phyloP scores from a whole-genome alignment of 768 basidiomycete genomes.

The Russula ochroleuca region DNA sequence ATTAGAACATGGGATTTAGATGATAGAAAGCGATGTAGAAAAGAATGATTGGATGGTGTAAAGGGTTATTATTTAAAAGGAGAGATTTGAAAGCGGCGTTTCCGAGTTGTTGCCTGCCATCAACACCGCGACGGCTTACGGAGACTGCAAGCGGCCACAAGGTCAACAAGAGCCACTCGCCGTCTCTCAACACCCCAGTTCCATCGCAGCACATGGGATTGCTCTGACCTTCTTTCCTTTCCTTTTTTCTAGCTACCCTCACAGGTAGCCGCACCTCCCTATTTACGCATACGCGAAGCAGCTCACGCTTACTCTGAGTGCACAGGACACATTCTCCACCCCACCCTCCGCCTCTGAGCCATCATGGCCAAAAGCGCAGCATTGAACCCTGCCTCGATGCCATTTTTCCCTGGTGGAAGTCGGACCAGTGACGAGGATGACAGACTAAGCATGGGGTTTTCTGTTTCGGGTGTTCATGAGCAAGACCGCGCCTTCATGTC shows the following conservation, averaged over 20 bases:
- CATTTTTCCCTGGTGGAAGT: conserved; percentile 74
- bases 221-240: conserved; percentile 8
- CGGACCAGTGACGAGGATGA: conserved; percentile 56
- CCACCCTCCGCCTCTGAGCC: conserved; percentile 20
- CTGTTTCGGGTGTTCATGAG: conserved; percentile 44
- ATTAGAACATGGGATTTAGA: not conserved
- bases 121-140: conserved; percentile 26
- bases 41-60: not conserved
- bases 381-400: conserved; percentile 76
- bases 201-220: conserved; percentile 27
- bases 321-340: conserved; percentile 22
- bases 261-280: conserved; percentile 21
- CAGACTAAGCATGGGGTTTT: conserved; percentile 42
- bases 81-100: conserved; percentile 5
- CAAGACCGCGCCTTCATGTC: conserved; percentile 47
- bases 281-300: conserved; percentile 9
- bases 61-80: conserved; percentile 12
- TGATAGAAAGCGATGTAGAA: not conserved
- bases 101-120: conserved; percentile 23
- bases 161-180: conserved; percentile 26
- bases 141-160: conserved; percentile 26
- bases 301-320: conserved; percentile 17
- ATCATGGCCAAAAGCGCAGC: conserved; percentile 70
- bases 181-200: conserved; percentile 13
- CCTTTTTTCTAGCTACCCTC: conserved; percentile 4